These are phyloP conservation scores for Ogataea thermomethanolica DNA, from an alignment of 805 yeast genomes.

Conservation along the genomic window DNA sequence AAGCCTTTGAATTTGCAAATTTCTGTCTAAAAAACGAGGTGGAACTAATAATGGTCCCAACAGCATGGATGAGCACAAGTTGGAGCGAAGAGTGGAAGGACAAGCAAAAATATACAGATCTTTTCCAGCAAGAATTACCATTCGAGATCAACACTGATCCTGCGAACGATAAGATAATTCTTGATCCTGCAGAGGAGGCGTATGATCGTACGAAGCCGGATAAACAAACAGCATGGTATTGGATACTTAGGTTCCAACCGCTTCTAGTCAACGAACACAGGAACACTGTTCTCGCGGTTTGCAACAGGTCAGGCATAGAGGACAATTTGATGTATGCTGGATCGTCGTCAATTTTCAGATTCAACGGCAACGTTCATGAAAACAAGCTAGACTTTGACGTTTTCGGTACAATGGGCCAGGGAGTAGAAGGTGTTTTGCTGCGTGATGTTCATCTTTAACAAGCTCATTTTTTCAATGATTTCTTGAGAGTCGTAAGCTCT, in stretches of 20 bases:
- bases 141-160: constrained; percentile 21
- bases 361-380: constrained; percentile 38
- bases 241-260: constrained; percentile 60
- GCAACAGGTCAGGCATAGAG: constrained; percentile 81
- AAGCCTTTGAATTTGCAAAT: constrained; percentile 64
- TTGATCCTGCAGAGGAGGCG: constrained; percentile 5
- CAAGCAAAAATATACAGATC: constrained; percentile 18
- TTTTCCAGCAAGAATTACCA: constrained; percentile 18
- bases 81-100: constrained; percentile 30
- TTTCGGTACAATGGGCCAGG: constrained; percentile 57
- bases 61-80: constrained; percentile 74
- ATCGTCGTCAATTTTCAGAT: constrained; percentile 53
- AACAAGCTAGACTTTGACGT: constrained; percentile 45
- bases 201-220: constrained; percentile 23
- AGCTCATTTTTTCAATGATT: constrained; percentile 8
- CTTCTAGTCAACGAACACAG: constrained; percentile 20
- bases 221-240: constrained; percentile 42
- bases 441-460: constrained; percentile 49
- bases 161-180: constrained; percentile 1
- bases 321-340: constrained; percentile 66
- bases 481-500: constrained; percentile 15
- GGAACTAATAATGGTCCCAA: constrained; percentile 67
- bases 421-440: constrained; percentile 59
- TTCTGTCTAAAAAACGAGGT: constrained; percentile 46
- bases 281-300: constrained; percentile 41